Conservation (phyloP, 768 basidiomycete species). For the Asterophora lycoperdoides region DNA sequence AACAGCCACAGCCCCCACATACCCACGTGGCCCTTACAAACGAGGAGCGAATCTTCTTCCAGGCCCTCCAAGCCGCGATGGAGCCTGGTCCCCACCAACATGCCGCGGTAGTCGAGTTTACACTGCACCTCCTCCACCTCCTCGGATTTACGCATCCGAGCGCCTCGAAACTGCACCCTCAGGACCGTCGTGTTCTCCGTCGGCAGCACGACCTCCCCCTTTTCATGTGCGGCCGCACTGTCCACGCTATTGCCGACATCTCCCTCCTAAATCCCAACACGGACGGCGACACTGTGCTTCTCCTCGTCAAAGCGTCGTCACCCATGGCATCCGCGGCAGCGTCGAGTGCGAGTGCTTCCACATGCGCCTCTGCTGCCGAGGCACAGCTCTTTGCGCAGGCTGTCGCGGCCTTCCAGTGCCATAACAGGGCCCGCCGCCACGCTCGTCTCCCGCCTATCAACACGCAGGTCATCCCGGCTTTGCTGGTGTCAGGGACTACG, state of each 20-base stretch:
- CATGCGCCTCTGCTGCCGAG: slow-evolving; percentile 1
- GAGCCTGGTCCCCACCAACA: slow-evolving; percentile 1
- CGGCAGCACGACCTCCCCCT: slow-evolving; percentile 16
- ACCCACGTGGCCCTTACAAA: slow-evolving; percentile 11
- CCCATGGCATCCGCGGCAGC: background rate
- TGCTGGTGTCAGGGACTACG: slow-evolving; percentile 15
- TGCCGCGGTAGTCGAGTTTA: slow-evolving; percentile 12
- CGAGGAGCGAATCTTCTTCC: slow-evolving; percentile 16
- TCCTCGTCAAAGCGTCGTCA: slow-evolving; percentile 13
- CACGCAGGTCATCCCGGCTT: slow-evolving; percentile 8
- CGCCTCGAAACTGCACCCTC: slow-evolving; percentile 4
- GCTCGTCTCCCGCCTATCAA: slow-evolving; percentile 15
- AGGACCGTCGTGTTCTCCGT: slow-evolving; percentile 11
- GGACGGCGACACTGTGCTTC: slow-evolving; percentile 10
- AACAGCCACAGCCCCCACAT: background rate
- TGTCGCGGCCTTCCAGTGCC: slow-evolving; percentile 17
- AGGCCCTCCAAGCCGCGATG: slow-evolving; percentile 13
- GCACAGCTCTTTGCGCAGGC: slow-evolving; percentile 19
- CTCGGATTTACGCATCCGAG: slow-evolving; percentile 11
- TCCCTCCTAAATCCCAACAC: slow-evolving; percentile 12
- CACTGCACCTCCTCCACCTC: slow-evolving; percentile 11
- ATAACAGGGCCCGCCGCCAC: slow-evolving; percentile 15
- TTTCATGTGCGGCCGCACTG: slow-evolving; percentile 18
- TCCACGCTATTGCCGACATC: slow-evolving; percentile 15
- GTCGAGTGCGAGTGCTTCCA: background rate